These are phyloP conservation scores for Macrophomina tecta DNA, from an alignment of 2,329 filamentous ascomycete genomes.

Conservation along the genomic window DNA sequence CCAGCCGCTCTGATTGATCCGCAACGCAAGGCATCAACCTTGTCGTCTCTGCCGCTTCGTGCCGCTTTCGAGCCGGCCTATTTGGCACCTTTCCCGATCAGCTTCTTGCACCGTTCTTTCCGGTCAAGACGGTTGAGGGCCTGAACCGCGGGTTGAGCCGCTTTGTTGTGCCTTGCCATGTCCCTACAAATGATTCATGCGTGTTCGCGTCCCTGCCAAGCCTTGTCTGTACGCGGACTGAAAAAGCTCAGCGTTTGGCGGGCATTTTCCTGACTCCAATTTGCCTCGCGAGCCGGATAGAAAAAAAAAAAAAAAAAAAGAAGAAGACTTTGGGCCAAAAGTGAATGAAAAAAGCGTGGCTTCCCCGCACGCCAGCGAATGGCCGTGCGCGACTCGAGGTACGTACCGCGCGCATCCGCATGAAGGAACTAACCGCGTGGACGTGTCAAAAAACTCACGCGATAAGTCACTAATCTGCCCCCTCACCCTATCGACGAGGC, in stretches of 20 bases:
- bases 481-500: too few relatives aligned
- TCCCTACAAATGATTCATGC: background rate
- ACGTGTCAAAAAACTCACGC: background rate
- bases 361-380: slow-evolving; percentile 11
- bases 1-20: slow-evolving; percentile 13
- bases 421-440: background rate
- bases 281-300: background rate
- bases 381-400: background rate
- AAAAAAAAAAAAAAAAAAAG: background rate
- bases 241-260: background rate
- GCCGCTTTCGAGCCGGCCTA: background rate
- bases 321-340: background rate
- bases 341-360: background rate
- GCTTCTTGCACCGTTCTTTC: slow-evolving; percentile 1
- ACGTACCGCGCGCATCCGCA: background rate
- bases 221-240: background rate
- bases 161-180: background rate
- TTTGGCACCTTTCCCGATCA: slow-evolving; percentile 20
- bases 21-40: slow-evolving; percentile 4
- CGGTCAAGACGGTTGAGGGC: background rate
- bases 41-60: slow-evolving; percentile 11
- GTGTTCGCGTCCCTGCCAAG: background rate
- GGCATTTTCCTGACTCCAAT: background rate
- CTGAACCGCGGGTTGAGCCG: slow-evolving; percentile 4
- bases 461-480: too few relatives aligned